These are phyloP conservation scores for Vaccinium corymbosum DNA, from an alignment of 148 eudicot genomes.

Conservation along the genomic window DNA sequence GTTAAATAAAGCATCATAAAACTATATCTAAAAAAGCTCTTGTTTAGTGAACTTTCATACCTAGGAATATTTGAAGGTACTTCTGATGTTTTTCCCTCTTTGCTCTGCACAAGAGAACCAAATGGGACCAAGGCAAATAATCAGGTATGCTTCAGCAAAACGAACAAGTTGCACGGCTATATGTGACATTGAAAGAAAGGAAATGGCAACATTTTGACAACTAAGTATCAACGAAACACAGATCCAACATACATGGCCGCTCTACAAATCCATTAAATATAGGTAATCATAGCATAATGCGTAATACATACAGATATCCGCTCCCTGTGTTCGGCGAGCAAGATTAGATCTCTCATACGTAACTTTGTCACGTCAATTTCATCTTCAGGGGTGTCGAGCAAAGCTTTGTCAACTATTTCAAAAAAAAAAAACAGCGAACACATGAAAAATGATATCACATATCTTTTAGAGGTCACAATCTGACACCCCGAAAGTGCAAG, in stretches of 20 bases:
- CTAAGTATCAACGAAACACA: conserved; percentile 5
- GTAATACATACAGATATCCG: conserved; percentile 37
- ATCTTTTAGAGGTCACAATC: neutral
- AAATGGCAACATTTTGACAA: neutral
- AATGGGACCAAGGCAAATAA: neutral
- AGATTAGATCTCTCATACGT: conserved; percentile 59
- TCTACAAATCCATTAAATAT: neutral
- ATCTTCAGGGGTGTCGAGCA: conserved; percentile 77
- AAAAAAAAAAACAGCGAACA: neutral
- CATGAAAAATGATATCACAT: neutral
- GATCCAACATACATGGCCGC: neutral
- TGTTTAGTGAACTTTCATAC: conserved; percentile 26
- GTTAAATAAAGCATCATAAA: neutral
- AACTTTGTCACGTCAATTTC: conserved; percentile 53
- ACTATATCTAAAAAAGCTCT: neutral
- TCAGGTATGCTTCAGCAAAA: neutral
- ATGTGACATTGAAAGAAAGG: neutral
- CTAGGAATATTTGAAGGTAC: conserved; percentile 36
- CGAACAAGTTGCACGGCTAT: neutral
- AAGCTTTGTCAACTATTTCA: conserved; percentile 52
- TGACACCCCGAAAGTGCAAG: neutral
- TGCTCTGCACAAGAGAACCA: conserved; percentile 47
- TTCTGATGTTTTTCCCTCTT: conserved; percentile 31
- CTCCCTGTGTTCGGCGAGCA: conserved; percentile 65
- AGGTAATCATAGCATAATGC: conserved; percentile 3